A percentile compares a stretch with the other conserved stretches of the same genome.
phyloP scores from a whole-genome alignment of 306 rosid species.

The Cicer pinnatifidum region DNA sequence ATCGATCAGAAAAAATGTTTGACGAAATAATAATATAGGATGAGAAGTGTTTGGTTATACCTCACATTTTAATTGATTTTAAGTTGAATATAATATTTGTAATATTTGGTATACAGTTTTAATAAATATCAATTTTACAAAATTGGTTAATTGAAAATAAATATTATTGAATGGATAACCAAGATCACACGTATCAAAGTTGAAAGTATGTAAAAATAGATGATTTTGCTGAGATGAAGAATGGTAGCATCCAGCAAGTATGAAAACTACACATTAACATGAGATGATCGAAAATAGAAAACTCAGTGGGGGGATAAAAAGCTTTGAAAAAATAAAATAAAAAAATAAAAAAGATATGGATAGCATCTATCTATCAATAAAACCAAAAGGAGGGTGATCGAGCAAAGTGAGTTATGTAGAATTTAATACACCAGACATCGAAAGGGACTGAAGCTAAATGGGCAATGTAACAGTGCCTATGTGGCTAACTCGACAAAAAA shows the following conservation, averaged over 20 bases:
- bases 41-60: too few species aligned
- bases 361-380: constrained; percentile 46
- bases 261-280: neutral
- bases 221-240: neutral
- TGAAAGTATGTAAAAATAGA: neutral
- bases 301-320: neutral
- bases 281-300: constrained; percentile 32
- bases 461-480: constrained; percentile 5
- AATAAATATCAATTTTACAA: too few species aligned
- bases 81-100: too few species aligned
- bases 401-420: constrained; percentile 52
- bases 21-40: too few species aligned
- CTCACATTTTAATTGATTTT: too few species aligned
- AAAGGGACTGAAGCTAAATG: constrained; percentile 55
- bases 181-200: too few species aligned
- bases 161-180: too few species aligned
- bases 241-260: constrained; percentile 17
- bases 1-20: too few species aligned
- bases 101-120: too few species aligned
- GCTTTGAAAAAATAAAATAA: neutral
- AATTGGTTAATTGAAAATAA: too few species aligned
- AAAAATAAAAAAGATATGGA: constrained; percentile 19
- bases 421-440: constrained; percentile 65
- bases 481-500: constrained; percentile 48
- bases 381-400: constrained; percentile 43